phyloP scores from a whole-genome alignment of 208 protist species.

The Balamuthia mandrillaris region DNA sequence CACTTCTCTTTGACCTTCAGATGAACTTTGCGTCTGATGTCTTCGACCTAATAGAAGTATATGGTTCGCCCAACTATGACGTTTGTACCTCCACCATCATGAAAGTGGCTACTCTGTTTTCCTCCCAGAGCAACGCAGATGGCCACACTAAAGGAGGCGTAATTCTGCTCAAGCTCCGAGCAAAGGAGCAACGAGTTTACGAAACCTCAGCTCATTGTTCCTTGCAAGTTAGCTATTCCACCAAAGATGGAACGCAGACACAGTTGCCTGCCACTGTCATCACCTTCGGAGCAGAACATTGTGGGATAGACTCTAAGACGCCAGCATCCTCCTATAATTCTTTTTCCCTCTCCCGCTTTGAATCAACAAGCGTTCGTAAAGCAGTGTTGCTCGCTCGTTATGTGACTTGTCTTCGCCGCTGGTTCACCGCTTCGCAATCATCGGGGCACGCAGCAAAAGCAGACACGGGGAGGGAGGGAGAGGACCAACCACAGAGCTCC shows the following conservation, averaged over 20 bases:
- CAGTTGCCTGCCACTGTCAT: neutral
- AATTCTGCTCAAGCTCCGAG: neutral
- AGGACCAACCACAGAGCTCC: no score
- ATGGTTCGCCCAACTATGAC: neutral
- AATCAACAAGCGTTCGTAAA: neutral
- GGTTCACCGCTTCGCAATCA: no score
- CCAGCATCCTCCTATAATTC: neutral
- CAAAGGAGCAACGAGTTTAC: neutral
- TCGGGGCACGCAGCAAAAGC: no score
- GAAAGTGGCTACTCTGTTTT: neutral
- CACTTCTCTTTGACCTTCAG: neutral
- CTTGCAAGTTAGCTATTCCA: no score
- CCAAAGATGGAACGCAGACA: neutral
- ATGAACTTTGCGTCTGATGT: neutral
- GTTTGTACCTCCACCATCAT: neutral
- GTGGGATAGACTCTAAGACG: neutral
- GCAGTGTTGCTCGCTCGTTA: neutral
- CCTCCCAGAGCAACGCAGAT: neutral
- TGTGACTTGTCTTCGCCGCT: neutral
- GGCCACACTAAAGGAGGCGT: neutral
- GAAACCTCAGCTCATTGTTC: no score
- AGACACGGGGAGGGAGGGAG: no score
- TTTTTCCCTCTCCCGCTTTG: neutral
- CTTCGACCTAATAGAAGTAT: neutral
- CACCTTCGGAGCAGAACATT: neutral